Evolutionary conservation across 768 basidiomycete species (phyloP), one percentile per base, ranked within the genome.

Genomic region (Kwoniella sp.): DNA sequence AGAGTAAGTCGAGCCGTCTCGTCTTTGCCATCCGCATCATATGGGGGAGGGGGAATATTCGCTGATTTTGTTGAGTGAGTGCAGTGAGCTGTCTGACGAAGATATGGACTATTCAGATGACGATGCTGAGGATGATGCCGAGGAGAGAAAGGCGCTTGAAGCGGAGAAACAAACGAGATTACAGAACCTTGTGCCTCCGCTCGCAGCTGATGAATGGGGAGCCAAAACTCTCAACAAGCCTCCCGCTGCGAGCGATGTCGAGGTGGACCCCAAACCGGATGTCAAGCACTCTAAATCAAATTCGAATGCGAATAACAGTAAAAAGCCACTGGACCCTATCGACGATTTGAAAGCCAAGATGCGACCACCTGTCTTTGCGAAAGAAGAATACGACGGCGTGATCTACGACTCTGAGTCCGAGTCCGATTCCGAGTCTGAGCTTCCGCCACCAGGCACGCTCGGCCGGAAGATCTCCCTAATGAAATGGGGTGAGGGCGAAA

Each of bases 191-290:
- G 91, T 99, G 3, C 87, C 91, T 1, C 85, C 85, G 0, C 82
- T 99, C 22, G 86, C 88, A 17, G 85, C 88, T 7, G 85, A 86
- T 6, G 93, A 98, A 60, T 99, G 97, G 79, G 96, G 96, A 85
- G 89, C 48, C 73, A 68, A 73, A 33, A 61, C 71, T 7, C 54
- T 53, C 3, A 15, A 15, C 56, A 55, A 56, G 40, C 36, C 46
- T 22, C 6, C 19, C 22, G 17, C 6, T 19, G 25, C 5, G 2
- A 24, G 2, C 10, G 17, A 44, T 19, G 10, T 10, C 40, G 17
- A 44, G 13, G 46, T n/a, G 8, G 48, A 49, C 22, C 4, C 4
- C 7, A 26, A 49, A 13, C 24, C 33, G 25, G 9, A 17, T 24
- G 36, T 49, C 8, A 4, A 47, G 15, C 52, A 37, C 19, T 9